A percentile compares a stretch with the other conserved stretches of the same genome.
phyloP scores from a whole-genome alignment of 2,329 filamentous ascomycete genomes.

The Colletotrichum musae region DNA sequence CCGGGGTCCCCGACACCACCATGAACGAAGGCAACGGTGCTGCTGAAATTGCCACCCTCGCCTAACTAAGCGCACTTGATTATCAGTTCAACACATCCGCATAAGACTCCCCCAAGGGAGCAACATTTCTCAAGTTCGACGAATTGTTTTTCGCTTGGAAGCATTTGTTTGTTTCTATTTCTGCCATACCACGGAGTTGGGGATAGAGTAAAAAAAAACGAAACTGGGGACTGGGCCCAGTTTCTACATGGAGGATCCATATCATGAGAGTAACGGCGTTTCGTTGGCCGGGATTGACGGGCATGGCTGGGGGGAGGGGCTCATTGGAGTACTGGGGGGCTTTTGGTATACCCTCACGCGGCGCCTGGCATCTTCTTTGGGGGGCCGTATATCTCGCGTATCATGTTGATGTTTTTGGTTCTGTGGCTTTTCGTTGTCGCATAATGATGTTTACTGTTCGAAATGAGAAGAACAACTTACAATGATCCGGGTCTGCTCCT shows the following conservation, averaged over 20 bases:
- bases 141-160: slow-evolving; percentile 10
- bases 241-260: slow-evolving; percentile 9
- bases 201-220: slow-evolving; percentile 29
- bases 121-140: neutral
- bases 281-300: slow-evolving; percentile 9
- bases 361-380: slow-evolving; percentile 22
- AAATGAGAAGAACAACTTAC: slow-evolving; percentile 13
- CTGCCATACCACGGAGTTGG: slow-evolving; percentile 28
- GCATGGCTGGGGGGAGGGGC: neutral
- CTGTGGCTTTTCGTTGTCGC: neutral
- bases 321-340: slow-evolving; percentile 33
- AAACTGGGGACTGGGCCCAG: slow-evolving; percentile 1
- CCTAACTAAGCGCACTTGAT: slow-evolving; percentile 24
- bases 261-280: slow-evolving; percentile 29
- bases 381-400: neutral
- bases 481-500: neutral
- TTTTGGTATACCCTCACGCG: slow-evolving; percentile 37
- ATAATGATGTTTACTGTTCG: slow-evolving; percentile 10
- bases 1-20: slow-evolving; percentile 9
- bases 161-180: slow-evolving; percentile 13
- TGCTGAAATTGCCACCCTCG: slow-evolving; percentile 25
- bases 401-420: neutral
- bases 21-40: slow-evolving; percentile 27
- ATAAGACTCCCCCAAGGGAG: slow-evolving; percentile 27
- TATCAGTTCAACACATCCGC: neutral